A percentile compares a stretch with the other conserved stretches of the same genome.
Evolutionary conservation across 2,329 filamentous ascomycete species (phyloP).

Genomic region (Aspergillus proliferans): DNA sequence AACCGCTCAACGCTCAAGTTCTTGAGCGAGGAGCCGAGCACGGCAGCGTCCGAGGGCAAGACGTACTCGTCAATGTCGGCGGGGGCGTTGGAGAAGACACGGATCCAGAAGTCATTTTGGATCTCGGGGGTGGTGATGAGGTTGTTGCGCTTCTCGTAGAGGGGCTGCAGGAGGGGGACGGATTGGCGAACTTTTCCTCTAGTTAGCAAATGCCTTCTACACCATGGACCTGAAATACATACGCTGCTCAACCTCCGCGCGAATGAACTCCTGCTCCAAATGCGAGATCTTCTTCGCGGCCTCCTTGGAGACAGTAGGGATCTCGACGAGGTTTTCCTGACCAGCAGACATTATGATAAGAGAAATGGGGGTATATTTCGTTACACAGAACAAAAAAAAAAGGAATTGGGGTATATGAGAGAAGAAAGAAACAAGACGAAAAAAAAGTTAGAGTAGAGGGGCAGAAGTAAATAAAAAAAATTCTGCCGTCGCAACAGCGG

Average conservation of each 20-base stretch:
- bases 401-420: neutral
- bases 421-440: neutral
- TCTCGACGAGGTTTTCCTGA: conserved; percentile 26
- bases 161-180: conserved; percentile 58
- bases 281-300: conserved; percentile 57
- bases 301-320: conserved; percentile 43
- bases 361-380: neutral
- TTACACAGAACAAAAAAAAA: neutral
- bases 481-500: neutral
- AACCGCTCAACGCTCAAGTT: conserved; percentile 71
- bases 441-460: neutral
- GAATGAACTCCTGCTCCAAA: conserved; percentile 77
- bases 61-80: conserved; percentile 83
- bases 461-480: neutral
- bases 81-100: conserved; percentile 82
- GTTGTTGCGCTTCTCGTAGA: conserved; percentile 70
- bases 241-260: conserved; percentile 78
- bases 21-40: conserved; percentile 64
- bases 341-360: conserved; percentile 13
- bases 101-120: conserved; percentile 74
- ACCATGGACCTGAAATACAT: conserved; percentile 33
- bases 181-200: conserved; percentile 61
- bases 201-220: neutral
- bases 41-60: conserved; percentile 64
- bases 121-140: conserved; percentile 60